Base-by-base conservation (phyloP, 176 grass and related monocot species). In the Cenchrus purpureus region DNA sequence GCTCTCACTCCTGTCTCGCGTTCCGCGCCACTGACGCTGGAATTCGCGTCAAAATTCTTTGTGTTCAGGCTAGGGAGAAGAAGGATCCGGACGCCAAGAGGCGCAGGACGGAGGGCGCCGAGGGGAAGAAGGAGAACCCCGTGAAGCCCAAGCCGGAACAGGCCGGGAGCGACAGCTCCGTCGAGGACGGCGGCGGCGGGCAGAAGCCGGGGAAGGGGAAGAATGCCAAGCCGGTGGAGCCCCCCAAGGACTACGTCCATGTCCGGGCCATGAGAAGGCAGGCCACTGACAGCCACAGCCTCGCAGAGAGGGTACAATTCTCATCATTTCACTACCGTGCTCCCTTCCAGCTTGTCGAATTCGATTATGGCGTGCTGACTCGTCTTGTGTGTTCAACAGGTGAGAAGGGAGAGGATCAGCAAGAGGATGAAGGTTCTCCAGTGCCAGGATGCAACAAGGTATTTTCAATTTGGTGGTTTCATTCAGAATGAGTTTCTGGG, bases 371-470 rank as follows among this genome's bases (percentile, higher is more conserved):
- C 17, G 55, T 82, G 54, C 12, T 73, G 69, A 85, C 46, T 73
- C 40, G 29, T 25, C 16, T 50, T 31, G 45, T 79, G n/a, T 68
- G 10, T 76, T 90, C 1, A 28, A 70, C n/a, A 97, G 94, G 94
- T 97, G 45, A 88, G 94, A 73, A 92, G 94, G 79, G 94, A 97
- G 70, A 84, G 92, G 91, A 97, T 97, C 80, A 92, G 94, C 85
- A 89, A 97, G 79, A 91, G 89, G 84, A 97, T 97, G 94, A 97
- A 94, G 72, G 65, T 92, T 75, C 94, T 97, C 29, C 94, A 97
- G 94, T 97, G 31, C 94, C 94, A 56, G 94, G 94, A 74, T 97
- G 94, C 92, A 97, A 94, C 80, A 97, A 97, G 94, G 94, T 97
- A 87, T 4, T 5, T 10, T 0, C 34, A 34, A 13, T 12, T 9